These are phyloP conservation scores for Plantago elongata DNA, from an alignment of 257 asterid genomes.

Conservation along the genomic window DNA sequence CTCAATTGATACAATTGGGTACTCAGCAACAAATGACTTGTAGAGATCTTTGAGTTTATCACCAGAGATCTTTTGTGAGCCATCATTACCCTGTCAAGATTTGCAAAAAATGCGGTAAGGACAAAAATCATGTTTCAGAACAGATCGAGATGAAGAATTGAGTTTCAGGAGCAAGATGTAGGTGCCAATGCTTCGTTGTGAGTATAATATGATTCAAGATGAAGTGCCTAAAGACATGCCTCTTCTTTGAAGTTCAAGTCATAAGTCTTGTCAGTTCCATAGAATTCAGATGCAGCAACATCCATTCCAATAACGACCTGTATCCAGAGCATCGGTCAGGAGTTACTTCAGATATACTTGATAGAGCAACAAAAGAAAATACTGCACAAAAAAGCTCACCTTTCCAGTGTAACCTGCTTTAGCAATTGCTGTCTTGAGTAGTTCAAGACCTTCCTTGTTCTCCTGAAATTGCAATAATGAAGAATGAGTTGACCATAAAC, in stretches of 20 bases:
- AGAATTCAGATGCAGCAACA: conserved; percentile 98
- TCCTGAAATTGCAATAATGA: conserved; percentile 46
- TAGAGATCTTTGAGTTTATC: conserved; percentile 87
- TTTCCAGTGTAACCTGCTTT: conserved; percentile 92
- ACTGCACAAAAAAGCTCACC: conserved; percentile 28
- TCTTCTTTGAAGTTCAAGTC: conserved; percentile 98
- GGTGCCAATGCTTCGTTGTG: not conserved
- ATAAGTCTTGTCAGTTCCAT: conserved; percentile 63
- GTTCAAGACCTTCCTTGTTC: conserved; percentile 97
- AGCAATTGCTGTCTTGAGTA: conserved; percentile 90
- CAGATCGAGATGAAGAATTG: no score
- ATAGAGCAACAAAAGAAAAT: not conserved
- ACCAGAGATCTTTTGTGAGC: conserved; percentile 78
- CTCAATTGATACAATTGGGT: conserved; percentile 93
- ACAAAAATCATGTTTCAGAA: not conserved
- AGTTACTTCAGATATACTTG: not conserved
- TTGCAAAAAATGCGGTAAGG: not conserved
- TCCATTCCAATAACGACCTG: conserved; percentile 99
- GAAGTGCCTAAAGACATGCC: conserved; percentile 29
- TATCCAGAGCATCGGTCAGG: not conserved
- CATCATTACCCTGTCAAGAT: conserved; percentile 64
- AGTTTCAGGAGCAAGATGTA: not conserved
- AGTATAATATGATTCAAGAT: not conserved
- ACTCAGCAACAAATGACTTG: conserved; percentile 74
- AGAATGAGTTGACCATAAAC: conserved; percentile 10